Percentiles rank a stretch among this genome's conserved stretches.
Evolutionary conservation across 2,329 filamentous ascomycete species (phyloP).

Genomic region (Epichloe elymi): DNA sequence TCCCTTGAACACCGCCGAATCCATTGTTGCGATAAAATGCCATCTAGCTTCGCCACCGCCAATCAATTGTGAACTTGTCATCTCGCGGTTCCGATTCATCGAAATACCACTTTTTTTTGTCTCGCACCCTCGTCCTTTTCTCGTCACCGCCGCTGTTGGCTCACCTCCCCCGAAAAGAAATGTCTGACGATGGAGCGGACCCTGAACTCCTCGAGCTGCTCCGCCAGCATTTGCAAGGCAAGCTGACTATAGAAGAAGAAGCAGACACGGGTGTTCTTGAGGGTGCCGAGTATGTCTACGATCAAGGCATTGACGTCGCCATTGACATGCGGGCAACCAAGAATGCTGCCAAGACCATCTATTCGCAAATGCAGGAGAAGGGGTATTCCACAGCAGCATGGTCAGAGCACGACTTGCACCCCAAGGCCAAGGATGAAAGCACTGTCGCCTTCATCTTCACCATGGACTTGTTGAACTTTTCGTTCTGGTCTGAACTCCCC

Average conservation of each 20-base stretch:
- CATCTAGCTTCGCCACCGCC: not conserved
- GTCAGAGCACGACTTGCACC: slow-evolving; percentile 82
- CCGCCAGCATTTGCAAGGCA: slow-evolving; percentile 60
- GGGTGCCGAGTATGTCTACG: slow-evolving; percentile 73
- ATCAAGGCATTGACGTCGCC: slow-evolving; percentile 87
- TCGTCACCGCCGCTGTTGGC: slow-evolving; percentile 9
- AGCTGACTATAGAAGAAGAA: slow-evolving; percentile 38
- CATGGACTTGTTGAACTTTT: slow-evolving; percentile 95
- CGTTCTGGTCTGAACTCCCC: slow-evolving; percentile 72
- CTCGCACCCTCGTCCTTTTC: not conserved
- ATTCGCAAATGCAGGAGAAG: slow-evolving; percentile 69
- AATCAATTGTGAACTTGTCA: not conserved
- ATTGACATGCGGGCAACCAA: slow-evolving; percentile 75
- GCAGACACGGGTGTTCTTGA: slow-evolving; percentile 73
- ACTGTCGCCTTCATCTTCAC: slow-evolving; percentile 91
- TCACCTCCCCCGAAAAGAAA: not conserved
- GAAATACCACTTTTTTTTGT: not conserved
- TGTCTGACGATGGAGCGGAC: slow-evolving; percentile 89
- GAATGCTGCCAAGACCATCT: slow-evolving; percentile 66
- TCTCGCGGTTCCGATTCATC: not conserved
- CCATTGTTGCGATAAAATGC: not conserved
- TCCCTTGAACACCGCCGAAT: not conserved
- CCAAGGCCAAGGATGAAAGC: slow-evolving; percentile 63
- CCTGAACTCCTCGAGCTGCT: slow-evolving; percentile 77
- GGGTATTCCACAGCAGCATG: slow-evolving; percentile 74